Base-by-base conservation (phyloP, 129 eudicot genomes). In the Pseudognaphalium luteoalbum region DNA sequence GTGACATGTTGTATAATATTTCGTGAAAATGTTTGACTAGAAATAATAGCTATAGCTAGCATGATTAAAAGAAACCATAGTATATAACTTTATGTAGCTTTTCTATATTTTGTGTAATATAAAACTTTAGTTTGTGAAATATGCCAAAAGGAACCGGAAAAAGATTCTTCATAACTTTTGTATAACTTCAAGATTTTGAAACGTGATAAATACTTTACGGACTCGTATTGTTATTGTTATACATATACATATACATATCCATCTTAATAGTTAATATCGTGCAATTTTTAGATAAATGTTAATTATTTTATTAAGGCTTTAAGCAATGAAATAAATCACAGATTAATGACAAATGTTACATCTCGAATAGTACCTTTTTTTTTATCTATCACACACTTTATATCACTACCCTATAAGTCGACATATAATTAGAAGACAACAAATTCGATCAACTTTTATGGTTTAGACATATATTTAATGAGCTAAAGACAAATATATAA, bases 141-240 rank as follows among this genome's bases (percentile, higher is more conserved):
- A 52, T 51, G 63, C 41, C 44, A 51, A 52, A 70, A 52, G 20
- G 56, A 58, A 33, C 33, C 34, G 21, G 54, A 10, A 72, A 34
- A 58, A 73, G 56, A 73, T 34, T 73, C 56, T 20, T 33, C 19
- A 73, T 2, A 44, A 44, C 39, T 37, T 74, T 32, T 51, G 28
- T 41, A 74, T 42, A 42, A 60, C 64, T 66, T 47, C 60, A 60
- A 74, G 70, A 41, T 28, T n/a, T n/a, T n/a, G n/a, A n/a, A n/a
- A n/a, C n/a, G n/a, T n/a, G n/a, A n/a, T n/a, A n/a, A n/a, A n/a
- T n/a, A n/a, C n/a, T n/a, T n/a, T n/a, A n/a, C n/a, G n/a, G n/a
- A n/a, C n/a, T n/a, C n/a, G n/a, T n/a, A n/a, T n/a, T n/a, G n/a
- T n/a, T n/a, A n/a, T n/a, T n/a, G n/a, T n/a, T n/a, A n/a, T n/a